phyloP scores from a whole-genome alignment of 2,329 filamentous ascomycete species.

The Hypoxylon sp. region DNA sequence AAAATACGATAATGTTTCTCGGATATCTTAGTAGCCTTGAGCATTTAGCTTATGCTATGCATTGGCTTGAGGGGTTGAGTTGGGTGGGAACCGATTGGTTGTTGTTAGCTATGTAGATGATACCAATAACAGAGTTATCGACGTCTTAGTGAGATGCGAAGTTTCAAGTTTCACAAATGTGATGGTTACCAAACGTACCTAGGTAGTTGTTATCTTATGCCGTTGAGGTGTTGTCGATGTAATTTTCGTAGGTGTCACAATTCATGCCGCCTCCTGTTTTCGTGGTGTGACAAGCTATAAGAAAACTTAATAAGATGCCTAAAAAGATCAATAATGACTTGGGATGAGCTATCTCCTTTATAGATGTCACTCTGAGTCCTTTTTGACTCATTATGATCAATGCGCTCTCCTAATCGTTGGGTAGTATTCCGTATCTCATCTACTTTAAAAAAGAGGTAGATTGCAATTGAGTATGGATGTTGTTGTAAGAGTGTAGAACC shows the following conservation, averaged over 20 bases:
- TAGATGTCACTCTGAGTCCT: too few relatives aligned
- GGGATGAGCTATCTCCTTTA: neutral
- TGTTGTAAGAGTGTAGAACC: too few relatives aligned
- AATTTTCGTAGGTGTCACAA: too few relatives aligned
- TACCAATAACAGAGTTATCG: conserved; percentile 29
- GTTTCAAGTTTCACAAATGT: conserved; percentile 4
- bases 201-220: too few relatives aligned
- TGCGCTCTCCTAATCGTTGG: neutral
- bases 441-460: neutral
- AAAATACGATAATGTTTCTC: conserved; percentile 28
- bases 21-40: conserved; percentile 13
- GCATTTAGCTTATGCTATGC: conserved; percentile 15
- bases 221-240: too few relatives aligned
- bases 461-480: too few relatives aligned
- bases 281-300: too few relatives aligned
- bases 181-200: neutral
- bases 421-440: neutral
- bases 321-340: too few relatives aligned
- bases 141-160: neutral
- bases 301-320: too few relatives aligned
- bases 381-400: neutral
- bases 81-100: neutral
- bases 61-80: conserved; percentile 11
- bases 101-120: conserved; percentile 21
- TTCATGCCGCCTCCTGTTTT: too few relatives aligned